Evolutionary conservation across 179 eudicot species (phyloP).

Genomic region (Monotropa hypopitys): DNA sequence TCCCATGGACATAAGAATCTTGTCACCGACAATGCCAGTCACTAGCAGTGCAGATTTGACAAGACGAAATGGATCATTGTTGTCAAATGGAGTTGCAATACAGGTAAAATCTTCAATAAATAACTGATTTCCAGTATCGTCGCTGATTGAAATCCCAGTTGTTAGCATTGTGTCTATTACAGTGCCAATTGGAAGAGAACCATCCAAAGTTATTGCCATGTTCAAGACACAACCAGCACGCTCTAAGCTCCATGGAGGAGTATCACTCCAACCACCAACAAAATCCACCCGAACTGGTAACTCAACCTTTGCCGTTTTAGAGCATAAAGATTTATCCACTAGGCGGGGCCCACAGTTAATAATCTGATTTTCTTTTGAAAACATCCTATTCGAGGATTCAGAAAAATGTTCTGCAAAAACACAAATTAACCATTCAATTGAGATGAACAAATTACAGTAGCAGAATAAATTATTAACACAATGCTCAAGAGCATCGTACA

Average conservation of each 20-base stretch:
- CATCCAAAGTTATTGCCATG: slow-evolving; percentile 80
- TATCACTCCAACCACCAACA: slow-evolving; percentile 99
- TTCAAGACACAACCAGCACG: slow-evolving; percentile 84
- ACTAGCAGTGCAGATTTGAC: slow-evolving; percentile 89
- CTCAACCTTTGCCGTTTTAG: slow-evolving; percentile 58
- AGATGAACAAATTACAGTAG: neutral
- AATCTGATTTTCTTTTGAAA: slow-evolving; percentile 18
- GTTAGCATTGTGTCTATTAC: slow-evolving; percentile 41
- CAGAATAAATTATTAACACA: neutral
- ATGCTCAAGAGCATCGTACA: neutral
- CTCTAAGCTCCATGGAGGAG: slow-evolving; percentile 98
- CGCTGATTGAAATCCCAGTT: slow-evolving; percentile 43
- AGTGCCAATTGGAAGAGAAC: slow-evolving; percentile 83
- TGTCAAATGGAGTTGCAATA: slow-evolving; percentile 63
- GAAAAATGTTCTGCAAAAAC: slow-evolving; percentile 37
- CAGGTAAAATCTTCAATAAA: slow-evolving; percentile 38
- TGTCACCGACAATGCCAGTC: slow-evolving; percentile 49
- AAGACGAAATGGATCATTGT: slow-evolving; percentile 73
- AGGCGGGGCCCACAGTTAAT: slow-evolving; percentile 13
- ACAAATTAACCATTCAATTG: slow-evolving; percentile 6
- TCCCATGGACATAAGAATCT: slow-evolving; percentile 34
- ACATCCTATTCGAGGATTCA: slow-evolving; percentile 33
- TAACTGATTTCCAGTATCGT: slow-evolving; percentile 53
- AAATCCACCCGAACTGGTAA: slow-evolving; percentile 94
- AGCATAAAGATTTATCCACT: slow-evolving; percentile 21